phyloP scores from a whole-genome alignment of 495 filamentous ascomycete species.

The Penicillium salamii region DNA sequence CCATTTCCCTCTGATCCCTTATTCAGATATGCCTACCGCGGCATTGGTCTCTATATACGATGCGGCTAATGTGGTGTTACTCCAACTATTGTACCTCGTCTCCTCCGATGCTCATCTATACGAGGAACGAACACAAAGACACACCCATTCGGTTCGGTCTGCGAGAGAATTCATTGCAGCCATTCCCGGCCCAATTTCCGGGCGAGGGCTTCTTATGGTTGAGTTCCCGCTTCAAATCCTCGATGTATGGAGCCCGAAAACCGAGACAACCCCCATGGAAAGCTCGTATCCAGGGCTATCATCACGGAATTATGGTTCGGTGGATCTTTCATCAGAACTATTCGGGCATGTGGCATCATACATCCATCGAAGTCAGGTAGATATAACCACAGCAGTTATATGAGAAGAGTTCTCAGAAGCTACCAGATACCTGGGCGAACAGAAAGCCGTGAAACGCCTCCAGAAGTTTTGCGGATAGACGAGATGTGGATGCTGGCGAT shows the following conservation, averaged over 20 bases:
- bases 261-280: background rate
- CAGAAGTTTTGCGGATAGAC: too few species aligned
- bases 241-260: background rate
- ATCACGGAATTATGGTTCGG: background rate
- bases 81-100: conserved; percentile 3
- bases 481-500: too few species aligned
- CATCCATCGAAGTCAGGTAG: background rate
- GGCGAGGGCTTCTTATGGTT: conserved; percentile 12
- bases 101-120: conserved; percentile 4
- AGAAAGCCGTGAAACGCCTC: too few species aligned
- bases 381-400: too few species aligned
- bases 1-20: conserved; percentile 5
- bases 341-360: conserved; percentile 11
- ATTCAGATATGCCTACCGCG: conserved; percentile 17
- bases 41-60: conserved; percentile 8
- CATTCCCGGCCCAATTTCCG: conserved; percentile 6
- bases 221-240: conserved; percentile 8
- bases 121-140: conserved; percentile 11
- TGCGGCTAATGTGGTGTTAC: conserved; percentile 8
- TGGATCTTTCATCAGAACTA: background rate
- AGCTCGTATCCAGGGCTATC: background rate
- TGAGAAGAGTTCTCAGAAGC: too few species aligned
- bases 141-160: conserved; percentile 6
- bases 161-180: conserved; percentile 5
- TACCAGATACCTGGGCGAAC: too few species aligned